Evolutionary conservation across 1,284 basidiomycete genomes (phyloP).

Genomic region (Apiotrichum gracile): DNA sequence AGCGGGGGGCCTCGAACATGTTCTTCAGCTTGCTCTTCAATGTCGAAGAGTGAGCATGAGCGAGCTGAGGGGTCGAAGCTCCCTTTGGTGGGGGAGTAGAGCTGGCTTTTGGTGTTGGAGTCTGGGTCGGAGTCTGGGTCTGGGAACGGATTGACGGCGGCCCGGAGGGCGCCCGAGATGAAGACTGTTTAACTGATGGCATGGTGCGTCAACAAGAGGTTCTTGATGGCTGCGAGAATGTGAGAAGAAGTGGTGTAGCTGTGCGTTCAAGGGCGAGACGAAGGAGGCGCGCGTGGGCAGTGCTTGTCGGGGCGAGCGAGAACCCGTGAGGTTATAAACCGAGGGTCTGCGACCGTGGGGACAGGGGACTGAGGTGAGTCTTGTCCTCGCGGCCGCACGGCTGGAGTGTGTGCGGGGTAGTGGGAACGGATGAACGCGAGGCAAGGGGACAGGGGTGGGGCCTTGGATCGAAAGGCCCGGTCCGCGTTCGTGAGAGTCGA

Average conservation of each 20-base stretch:
- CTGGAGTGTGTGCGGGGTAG: neutral
- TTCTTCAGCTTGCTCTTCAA: constrained; percentile 18
- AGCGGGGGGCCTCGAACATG: constrained; percentile 27
- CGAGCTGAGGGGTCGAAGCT: neutral
- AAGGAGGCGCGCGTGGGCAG: neutral
- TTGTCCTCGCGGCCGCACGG: neutral
- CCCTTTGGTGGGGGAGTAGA: neutral
- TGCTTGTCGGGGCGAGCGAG: neutral
- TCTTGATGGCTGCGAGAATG: too few relatives aligned
- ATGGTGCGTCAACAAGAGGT: neutral
- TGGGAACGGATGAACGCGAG: neutral
- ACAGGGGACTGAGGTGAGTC: neutral
- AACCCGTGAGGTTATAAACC: neutral
- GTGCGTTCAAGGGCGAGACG: neutral
- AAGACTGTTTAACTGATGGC: neutral
- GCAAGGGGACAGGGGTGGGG: too few relatives aligned
- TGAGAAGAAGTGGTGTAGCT: too few relatives aligned
- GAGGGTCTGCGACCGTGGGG: neutral
- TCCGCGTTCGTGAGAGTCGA: too few relatives aligned
- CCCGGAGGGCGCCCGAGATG: neutral
- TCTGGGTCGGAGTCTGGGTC: neutral
- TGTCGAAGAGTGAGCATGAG: neutral
- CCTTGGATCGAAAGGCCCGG: too few relatives aligned
- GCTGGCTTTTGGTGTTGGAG: too few relatives aligned
- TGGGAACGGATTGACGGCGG: neutral